These are phyloP conservation scores for Coccomyxa sp. DNA, from an alignment of 139 green algal species.

Conservation along the genomic window DNA sequence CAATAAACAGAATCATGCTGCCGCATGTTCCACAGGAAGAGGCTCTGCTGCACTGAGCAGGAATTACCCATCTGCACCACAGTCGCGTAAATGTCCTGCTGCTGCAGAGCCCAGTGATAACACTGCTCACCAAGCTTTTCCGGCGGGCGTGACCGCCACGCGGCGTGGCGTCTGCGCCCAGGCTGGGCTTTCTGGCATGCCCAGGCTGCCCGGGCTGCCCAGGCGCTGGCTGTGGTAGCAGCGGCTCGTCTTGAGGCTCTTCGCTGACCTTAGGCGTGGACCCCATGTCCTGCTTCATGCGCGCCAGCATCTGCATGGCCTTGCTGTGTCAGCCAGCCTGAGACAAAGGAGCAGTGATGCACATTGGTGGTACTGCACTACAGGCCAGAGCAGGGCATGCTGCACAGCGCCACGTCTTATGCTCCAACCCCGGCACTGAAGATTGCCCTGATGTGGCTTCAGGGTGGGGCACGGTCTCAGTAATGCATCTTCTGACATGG, in stretches of 20 bases:
- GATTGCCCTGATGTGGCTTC: too few relatives aligned
- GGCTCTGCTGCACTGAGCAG: neutral
- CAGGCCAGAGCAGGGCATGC: neutral
- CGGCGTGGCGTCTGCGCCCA: neutral
- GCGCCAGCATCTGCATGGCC: conserved; percentile 1
- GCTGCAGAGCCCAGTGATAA: neutral
- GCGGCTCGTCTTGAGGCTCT: neutral
- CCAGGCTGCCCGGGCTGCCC: neutral
- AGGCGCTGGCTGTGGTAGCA: neutral
- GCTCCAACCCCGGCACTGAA: too few relatives aligned
- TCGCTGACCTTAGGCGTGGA: neutral
- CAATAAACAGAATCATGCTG: too few relatives aligned
- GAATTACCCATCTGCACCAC: neutral
- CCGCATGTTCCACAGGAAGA: neutral
- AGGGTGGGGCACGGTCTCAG: too few relatives aligned
- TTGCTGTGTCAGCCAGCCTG: neutral
- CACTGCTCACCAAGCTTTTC: neutral
- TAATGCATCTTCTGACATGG: too few relatives aligned
- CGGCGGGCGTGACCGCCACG: neutral
- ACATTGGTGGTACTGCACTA: neutral
- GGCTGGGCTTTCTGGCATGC: neutral
- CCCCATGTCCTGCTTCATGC: neutral
- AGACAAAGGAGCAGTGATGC: neutral
- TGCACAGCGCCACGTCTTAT: too few relatives aligned
- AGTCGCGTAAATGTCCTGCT: neutral